A percentile compares a stretch with the other conserved stretches of the same genome.
Conservation (phyloP, 2,329 filamentous ascomycete genomes). For the Penicillium verrucosum region DNA sequence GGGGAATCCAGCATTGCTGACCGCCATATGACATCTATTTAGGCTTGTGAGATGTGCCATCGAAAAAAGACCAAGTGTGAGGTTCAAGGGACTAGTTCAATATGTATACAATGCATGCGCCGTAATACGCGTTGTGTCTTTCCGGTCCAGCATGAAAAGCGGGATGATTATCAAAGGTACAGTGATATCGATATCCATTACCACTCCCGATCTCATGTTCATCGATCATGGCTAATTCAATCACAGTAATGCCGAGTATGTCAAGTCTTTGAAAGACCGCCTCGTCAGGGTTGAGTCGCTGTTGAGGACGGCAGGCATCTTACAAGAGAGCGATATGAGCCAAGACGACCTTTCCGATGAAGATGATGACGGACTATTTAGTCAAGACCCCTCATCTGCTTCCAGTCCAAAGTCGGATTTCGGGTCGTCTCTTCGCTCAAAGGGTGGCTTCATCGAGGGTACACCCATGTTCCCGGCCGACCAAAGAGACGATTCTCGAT, state of each 20-base stretch:
- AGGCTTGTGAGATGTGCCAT: slow-evolving; percentile 90
- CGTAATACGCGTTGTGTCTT: slow-evolving; percentile 94
- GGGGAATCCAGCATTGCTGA: slow-evolving; percentile 1
- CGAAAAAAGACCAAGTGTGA: slow-evolving; percentile 91
- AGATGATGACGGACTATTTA: slow-evolving; percentile 10
- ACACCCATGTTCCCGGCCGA: slow-evolving; percentile 84
- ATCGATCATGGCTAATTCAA: slow-evolving; percentile 1
- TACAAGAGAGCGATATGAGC: slow-evolving; percentile 74
- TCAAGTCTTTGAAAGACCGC: slow-evolving; percentile 89
- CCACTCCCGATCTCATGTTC: neutral
- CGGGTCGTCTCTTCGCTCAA: slow-evolving; percentile 21
- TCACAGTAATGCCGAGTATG: slow-evolving; percentile 74
- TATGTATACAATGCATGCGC: slow-evolving; percentile 84
- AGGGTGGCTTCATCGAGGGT: slow-evolving; percentile 50
- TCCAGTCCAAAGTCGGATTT: slow-evolving; percentile 8
- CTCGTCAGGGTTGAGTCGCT: slow-evolving; percentile 84
- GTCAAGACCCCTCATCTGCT: slow-evolving; percentile 9
- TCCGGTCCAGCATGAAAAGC: slow-evolving; percentile 89
- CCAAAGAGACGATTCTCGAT: slow-evolving; percentile 82
- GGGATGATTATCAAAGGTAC: slow-evolving; percentile 85
- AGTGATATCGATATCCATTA: neutral
- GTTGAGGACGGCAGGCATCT: slow-evolving; percentile 74
- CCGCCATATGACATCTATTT: neutral
- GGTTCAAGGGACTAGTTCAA: slow-evolving; percentile 69
- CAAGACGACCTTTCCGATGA: slow-evolving; percentile 18